Conservation (phyloP, 352 stramenopile species). For the Pythium sukuiense region DNA sequence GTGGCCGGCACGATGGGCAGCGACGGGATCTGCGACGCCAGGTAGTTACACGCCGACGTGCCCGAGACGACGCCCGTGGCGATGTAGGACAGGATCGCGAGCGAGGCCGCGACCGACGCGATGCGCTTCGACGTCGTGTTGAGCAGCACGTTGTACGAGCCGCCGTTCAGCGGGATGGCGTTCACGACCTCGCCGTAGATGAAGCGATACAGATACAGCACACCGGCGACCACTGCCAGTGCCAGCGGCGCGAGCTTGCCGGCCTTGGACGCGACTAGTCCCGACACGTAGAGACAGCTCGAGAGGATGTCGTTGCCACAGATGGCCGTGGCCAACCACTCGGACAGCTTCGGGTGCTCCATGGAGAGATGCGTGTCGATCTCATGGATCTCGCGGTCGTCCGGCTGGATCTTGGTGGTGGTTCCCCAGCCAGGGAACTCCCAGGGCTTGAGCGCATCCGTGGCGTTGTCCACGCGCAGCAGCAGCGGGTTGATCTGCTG, state of each 20-base stretch:
- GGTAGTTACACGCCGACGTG: conserved; percentile 87
- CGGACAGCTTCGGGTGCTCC: conserved; percentile 84
- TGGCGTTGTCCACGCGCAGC: conserved; percentile 71
- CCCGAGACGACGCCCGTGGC: conserved; percentile 91
- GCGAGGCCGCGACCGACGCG: conserved; percentile 90
- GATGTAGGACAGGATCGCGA: conserved; percentile 96
- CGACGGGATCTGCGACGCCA: conserved; percentile 72
- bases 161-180: conserved; percentile 94
- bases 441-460: conserved; percentile 75
- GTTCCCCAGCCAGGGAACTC: conserved; percentile 86
- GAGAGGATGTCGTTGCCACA: conserved; percentile 96
- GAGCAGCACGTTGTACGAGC: conserved; percentile 95
- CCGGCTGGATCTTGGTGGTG: conserved; percentile 55
- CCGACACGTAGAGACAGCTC: conserved; percentile 91
- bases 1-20: conserved; percentile 79
- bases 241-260: conserved; percentile 91
- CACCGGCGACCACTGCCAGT: conserved; percentile 87
- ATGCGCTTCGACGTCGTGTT: conserved; percentile 95
- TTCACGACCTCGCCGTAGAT: conserved; percentile 95
- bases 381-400: conserved; percentile 63
- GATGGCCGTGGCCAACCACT: conserved; percentile 94
- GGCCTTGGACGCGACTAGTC: conserved; percentile 81
- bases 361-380: conserved; percentile 76
- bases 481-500: conserved; percentile 62
- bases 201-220: conserved; percentile 89